A percentile compares a stretch with the other conserved stretches of the same genome.
These are phyloP conservation scores for Morella rubra DNA, from an alignment of 306 rosid genomes.

Conservation along the genomic window DNA sequence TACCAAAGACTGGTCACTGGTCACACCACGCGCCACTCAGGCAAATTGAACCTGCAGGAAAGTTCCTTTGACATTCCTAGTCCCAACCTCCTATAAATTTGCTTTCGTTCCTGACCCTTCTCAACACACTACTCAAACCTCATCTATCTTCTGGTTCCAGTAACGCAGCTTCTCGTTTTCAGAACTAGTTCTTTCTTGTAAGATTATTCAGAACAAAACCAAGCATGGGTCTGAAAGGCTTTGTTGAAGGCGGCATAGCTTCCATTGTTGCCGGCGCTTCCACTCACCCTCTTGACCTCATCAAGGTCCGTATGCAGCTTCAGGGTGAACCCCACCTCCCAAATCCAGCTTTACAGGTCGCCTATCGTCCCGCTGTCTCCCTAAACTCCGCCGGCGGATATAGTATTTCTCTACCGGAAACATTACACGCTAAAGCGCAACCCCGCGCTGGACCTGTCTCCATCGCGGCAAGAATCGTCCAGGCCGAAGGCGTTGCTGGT, in stretches of 20 bases:
- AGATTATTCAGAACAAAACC: neutral
- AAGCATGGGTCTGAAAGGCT: slow-evolving; percentile 17
- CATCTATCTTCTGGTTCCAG: neutral
- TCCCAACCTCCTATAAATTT: neutral
- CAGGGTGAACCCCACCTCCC: slow-evolving; percentile 16
- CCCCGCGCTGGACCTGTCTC: neutral
- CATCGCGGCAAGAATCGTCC: slow-evolving; percentile 6
- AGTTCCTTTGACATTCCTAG: too few species aligned
- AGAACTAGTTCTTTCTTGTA: neutral
- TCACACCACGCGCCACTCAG: too few species aligned
- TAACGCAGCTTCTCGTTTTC: neutral
- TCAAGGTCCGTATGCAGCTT: slow-evolving; percentile 28
- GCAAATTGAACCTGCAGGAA: too few species aligned
- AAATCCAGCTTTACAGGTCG: neutral
- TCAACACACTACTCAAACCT: neutral
- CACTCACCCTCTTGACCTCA: slow-evolving; percentile 23
- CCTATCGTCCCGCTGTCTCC: slow-evolving; percentile 5
- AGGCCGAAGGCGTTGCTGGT: slow-evolving; percentile 7
- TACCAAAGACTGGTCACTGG: too few species aligned
- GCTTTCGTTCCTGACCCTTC: neutral
- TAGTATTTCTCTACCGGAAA: neutral
- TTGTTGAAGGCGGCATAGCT: slow-evolving; percentile 23
- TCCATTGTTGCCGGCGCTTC: slow-evolving; percentile 19
- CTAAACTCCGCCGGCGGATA: neutral
- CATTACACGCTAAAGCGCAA: neutral